A percentile compares a stretch with the other conserved stretches of the same genome.
These are phyloP conservation scores for Xylaria flabelliformis DNA, from an alignment of 495 filamentous ascomycete species.

Conservation along the genomic window DNA sequence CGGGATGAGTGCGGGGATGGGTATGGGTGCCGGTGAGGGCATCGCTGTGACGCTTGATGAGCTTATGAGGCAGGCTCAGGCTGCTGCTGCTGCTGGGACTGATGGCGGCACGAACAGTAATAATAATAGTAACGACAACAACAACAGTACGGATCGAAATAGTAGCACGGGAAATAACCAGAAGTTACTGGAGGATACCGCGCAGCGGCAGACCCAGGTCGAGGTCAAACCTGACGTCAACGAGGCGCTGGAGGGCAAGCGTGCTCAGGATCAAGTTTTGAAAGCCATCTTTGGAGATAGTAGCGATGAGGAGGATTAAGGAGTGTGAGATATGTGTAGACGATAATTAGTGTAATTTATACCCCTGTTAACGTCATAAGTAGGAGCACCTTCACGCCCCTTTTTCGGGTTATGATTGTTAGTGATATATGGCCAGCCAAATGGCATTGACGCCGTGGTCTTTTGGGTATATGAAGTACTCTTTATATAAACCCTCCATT, in stretches of 20 bases:
- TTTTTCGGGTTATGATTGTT: background rate
- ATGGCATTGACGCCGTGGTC: background rate
- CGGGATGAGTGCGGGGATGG: constrained; percentile 7
- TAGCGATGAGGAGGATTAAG: constrained; percentile 68
- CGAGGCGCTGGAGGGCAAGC: constrained; percentile 81
- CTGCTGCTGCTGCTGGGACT: too few species aligned
- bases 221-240: constrained; percentile 79
- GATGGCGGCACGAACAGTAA: background rate
- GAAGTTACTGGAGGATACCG: constrained; percentile 4
- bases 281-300: constrained; percentile 92
- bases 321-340: constrained; percentile 21
- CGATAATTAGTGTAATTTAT: constrained; percentile 14
- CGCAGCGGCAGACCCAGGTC: constrained; percentile 29
- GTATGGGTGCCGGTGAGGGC: constrained; percentile 45
- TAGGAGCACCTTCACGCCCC: background rate
- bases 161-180: background rate
- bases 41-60: constrained; percentile 57
- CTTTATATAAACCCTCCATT: background rate
- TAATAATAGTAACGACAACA: background rate
- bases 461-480: background rate
- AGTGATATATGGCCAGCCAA: background rate
- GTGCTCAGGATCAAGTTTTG: constrained; percentile 88
- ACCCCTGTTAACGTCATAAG: constrained; percentile 20
- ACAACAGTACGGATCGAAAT: constrained; percentile 6
- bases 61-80: constrained; percentile 56